Evolutionary conservation across 768 basidiomycete species (phyloP).

Genomic region (Cystofilobasidium bisporidii): DNA sequence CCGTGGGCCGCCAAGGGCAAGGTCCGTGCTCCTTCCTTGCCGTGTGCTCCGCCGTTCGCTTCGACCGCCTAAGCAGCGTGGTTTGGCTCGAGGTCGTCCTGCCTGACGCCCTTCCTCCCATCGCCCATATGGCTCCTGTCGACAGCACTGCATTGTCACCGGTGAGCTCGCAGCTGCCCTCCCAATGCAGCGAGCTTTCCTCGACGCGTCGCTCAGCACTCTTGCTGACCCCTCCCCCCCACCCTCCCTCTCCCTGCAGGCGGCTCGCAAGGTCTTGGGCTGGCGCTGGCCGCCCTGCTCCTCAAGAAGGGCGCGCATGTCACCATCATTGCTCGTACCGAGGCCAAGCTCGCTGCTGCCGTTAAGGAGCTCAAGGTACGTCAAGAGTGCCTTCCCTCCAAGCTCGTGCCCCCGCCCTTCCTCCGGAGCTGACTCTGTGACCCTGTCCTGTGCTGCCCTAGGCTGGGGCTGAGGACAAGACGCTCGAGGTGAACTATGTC

Average conservation of each 20-base stretch:
- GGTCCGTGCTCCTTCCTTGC: too few relatives aligned
- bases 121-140: not conserved
- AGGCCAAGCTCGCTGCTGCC: slow-evolving; percentile 54
- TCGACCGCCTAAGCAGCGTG: too few relatives aligned
- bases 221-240: not conserved
- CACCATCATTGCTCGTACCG: slow-evolving; percentile 71
- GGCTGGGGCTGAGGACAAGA: slow-evolving; percentile 49
- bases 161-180: slow-evolving; percentile 48
- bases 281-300: slow-evolving; percentile 60
- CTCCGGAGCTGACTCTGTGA: not conserved
- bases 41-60: too few relatives aligned
- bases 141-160: slow-evolving; percentile 72
- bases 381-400: not conserved
- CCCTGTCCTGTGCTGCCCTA: too few relatives aligned
- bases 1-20: slow-evolving; percentile 6
- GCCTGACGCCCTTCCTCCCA: not conserved
- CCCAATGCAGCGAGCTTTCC: not conserved
- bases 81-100: too few relatives aligned
- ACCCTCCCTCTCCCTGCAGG: slow-evolving; percentile 47
- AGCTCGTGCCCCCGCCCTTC: not conserved
- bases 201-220: not conserved
- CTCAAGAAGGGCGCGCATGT: slow-evolving; percentile 64
- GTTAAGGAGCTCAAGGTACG: slow-evolving; percentile 57
- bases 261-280: slow-evolving; percentile 70
- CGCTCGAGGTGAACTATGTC: slow-evolving; percentile 57